Percentiles rank a stretch among this genome's conserved stretches.
phyloP scores from a whole-genome alignment of 225 moss, liverwort and hornwort species.

The Pseudoscleropodium purum region DNA sequence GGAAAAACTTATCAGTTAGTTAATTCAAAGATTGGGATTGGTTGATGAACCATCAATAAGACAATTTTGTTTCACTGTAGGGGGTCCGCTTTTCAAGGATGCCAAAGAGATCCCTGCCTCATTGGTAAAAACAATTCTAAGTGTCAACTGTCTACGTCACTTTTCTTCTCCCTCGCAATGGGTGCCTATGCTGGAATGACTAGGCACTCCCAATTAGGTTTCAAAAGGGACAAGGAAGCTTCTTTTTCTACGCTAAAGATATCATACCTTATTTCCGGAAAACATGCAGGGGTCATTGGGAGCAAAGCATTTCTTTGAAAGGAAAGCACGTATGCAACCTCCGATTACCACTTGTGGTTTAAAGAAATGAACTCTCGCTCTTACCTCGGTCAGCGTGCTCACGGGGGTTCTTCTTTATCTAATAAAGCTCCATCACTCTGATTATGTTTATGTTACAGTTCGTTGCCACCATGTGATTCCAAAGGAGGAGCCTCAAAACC shows the following conservation, averaged over 20 bases:
- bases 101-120: background rate
- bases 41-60: rapidly evolving
- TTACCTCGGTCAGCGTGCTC: background rate
- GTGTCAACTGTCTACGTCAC: background rate
- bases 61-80: background rate
- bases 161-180: background rate
- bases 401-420: background rate
- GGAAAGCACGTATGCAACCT: background rate
- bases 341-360: background rate
- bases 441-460: background rate
- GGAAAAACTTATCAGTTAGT: too few species aligned
- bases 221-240: background rate
- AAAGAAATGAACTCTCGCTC: too few species aligned
- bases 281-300: background rate
- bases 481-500: background rate
- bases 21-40: background rate
- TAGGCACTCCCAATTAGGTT: too few species aligned
- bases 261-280: background rate
- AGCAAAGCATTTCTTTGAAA: too few species aligned
- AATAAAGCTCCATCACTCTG: background rate
- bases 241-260: background rate
- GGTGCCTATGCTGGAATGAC: background rate
- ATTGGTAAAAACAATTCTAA: background rate
- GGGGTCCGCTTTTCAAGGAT: background rate
- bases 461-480: background rate